Percentiles rank a stretch among this genome's conserved stretches.
Conservation (phyloP, 1,284 basidiomycete species). For the Prillingera fragicola region DNA sequence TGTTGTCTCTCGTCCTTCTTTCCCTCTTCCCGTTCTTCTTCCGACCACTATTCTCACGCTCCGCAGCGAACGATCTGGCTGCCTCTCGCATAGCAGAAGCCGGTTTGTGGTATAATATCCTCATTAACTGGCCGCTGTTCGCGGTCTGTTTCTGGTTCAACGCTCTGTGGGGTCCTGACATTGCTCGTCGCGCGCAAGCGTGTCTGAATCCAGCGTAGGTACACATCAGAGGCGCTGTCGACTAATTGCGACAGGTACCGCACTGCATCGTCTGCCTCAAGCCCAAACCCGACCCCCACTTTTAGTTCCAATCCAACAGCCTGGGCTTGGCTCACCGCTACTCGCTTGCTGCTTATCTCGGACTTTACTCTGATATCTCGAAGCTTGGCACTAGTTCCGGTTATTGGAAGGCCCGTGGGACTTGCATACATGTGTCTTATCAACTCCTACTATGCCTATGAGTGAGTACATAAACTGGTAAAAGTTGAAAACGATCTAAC, state of each 20-base stretch:
- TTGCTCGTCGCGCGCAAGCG: conserved; percentile 40
- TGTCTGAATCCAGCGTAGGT: conserved; percentile 41
- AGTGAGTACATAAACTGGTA: conserved; percentile 31
- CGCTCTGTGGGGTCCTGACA: conserved; percentile 42
- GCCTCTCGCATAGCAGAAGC: conserved; percentile 29
- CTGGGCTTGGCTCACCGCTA: conserved; percentile 27
- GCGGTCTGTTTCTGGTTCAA: conserved; percentile 46
- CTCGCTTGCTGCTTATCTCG: conserved; percentile 41
- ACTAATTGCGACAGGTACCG: conserved; percentile 28
- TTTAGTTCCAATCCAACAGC: conserved; percentile 3
- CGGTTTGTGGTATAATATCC: conserved; percentile 44
- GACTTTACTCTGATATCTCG: conserved; percentile 45
- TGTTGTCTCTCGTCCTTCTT: conserved; percentile 42
- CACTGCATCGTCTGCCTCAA: conserved; percentile 25
- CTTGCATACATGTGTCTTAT: conserved; percentile 44
- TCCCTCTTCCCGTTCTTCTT: conserved; percentile 42
- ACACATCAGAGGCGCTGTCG: background rate
- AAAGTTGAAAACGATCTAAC: background rate
- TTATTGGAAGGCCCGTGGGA: conserved; percentile 29
- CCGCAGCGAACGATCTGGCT: conserved; percentile 9
- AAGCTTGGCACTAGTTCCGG: conserved; percentile 37
- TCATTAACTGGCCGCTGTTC: conserved; percentile 46
- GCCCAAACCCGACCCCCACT: conserved; percentile 1
- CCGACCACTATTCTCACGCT: conserved; percentile 27
- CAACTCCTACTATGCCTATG: conserved; percentile 47